Percentiles rank a stretch among this genome's conserved stretches.
Conservation (phyloP, 1,139 yeast species). For the Hemisphaericaspora xylofermentans region DNA sequence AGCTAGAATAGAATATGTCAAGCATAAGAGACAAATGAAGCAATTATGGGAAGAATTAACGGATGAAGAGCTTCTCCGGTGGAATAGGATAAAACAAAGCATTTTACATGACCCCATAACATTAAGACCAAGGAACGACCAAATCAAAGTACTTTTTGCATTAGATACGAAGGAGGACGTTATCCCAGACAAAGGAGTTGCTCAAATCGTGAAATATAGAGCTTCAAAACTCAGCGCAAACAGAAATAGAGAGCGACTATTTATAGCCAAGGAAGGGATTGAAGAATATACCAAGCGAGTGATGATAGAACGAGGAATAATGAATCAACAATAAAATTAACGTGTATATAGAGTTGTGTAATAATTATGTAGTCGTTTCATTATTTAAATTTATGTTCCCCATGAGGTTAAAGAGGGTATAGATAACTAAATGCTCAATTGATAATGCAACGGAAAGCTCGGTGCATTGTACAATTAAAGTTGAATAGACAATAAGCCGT, state of each 20-base stretch:
- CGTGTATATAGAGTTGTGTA: conserved; percentile 2
- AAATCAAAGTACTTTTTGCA: not conserved
- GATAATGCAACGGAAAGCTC: no score
- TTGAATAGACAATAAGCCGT: no score
- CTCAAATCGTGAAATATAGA: conserved; percentile 5
- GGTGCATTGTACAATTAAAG: no score
- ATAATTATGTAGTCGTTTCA: no score
- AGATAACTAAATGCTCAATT: no score
- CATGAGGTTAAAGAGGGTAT: no score
- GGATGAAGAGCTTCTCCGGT: conserved; percentile 14
- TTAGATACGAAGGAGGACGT: not conserved
- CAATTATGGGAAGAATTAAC: conserved; percentile 13
- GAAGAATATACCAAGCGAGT: conserved; percentile 17
- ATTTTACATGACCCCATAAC: not conserved
- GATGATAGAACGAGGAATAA: conserved; percentile 20
- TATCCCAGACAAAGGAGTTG: conserved; percentile 6
- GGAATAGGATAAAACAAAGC: conserved; percentile 15
- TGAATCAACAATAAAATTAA: conserved; percentile 4
- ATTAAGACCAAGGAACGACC: not conserved
- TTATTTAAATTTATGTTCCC: no score
- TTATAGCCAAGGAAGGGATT: conserved; percentile 19
- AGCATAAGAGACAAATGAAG: conserved; percentile 1
- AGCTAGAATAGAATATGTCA: conserved; percentile 17
- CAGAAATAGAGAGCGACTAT: conserved; percentile 14
- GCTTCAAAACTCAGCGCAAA: conserved; percentile 8